phyloP scores from a whole-genome alignment of 2,329 filamentous ascomycete genomes.

The Sporothrix inflata region DNA sequence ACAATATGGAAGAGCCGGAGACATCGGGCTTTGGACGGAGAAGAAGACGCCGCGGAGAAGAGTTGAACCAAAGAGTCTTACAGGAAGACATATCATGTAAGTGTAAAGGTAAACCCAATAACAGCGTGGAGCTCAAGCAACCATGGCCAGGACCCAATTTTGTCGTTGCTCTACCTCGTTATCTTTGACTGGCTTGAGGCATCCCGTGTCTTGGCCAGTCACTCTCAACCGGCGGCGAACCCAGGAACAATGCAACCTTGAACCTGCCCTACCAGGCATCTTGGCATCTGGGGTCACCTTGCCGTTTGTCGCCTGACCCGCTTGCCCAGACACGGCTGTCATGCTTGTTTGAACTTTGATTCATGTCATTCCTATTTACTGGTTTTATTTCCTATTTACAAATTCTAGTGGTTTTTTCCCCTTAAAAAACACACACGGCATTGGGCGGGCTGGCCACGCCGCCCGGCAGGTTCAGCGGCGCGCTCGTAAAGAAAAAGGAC shows the following conservation, averaged over 20 bases:
- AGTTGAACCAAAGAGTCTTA: background rate
- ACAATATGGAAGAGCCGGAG: background rate
- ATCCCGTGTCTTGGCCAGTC: background rate
- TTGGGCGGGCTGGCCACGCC: constrained; percentile 54
- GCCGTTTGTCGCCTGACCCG: background rate
- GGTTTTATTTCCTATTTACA: background rate
- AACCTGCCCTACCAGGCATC: background rate
- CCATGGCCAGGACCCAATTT: no score
- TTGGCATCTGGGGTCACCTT: background rate
- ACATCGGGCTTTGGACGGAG: background rate
- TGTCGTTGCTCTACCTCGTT: no score
- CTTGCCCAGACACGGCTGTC: background rate
- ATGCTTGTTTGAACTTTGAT: background rate
- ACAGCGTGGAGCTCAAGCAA: no score
- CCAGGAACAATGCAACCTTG: background rate
- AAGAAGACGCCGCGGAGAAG: background rate
- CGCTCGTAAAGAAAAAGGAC: constrained; percentile 65
- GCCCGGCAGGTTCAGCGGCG: constrained; percentile 61
- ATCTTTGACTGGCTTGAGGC: no score
- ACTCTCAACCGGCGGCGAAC: background rate
- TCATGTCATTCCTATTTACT: background rate
- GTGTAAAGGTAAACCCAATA: no score
- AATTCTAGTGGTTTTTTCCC: background rate
- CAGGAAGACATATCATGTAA: background rate
- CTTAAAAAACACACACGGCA: constrained; percentile 47